Percentiles rank a stretch among this genome's conserved stretches.
phyloP scores from a whole-genome alignment of 78 protist genomes.

The Chrysochromulina tobinii region DNA sequence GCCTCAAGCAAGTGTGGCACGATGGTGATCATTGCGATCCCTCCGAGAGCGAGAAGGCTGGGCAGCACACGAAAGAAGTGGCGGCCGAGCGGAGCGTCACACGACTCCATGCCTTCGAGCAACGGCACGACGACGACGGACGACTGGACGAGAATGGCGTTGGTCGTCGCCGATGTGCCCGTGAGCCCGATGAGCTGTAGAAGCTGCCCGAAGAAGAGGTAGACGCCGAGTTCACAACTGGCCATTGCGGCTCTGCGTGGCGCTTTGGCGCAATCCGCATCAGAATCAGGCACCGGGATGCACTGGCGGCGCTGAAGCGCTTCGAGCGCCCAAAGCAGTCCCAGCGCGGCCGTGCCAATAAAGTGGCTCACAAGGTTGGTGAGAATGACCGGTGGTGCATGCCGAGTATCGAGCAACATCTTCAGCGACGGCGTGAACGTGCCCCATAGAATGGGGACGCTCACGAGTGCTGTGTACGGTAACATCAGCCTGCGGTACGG shows the following conservation, averaged over 20 bases:
- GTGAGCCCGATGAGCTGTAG: background rate
- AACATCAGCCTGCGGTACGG: too few species aligned
- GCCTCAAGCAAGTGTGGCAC: background rate
- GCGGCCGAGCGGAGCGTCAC: background rate
- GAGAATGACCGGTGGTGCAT: background rate
- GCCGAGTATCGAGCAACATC: background rate
- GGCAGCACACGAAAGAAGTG: background rate
- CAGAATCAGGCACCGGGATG: background rate
- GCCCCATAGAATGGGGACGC: background rate
- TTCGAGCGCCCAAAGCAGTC: background rate
- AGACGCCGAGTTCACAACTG: background rate
- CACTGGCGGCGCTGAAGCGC: background rate
- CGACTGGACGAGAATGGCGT: background rate
- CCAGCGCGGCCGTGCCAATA: background rate
- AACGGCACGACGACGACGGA: background rate
- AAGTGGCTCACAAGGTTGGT: background rate
- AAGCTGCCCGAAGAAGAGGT: conserved; percentile 1
- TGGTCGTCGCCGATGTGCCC: background rate
- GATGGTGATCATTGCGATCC: background rate
- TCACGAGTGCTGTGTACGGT: background rate
- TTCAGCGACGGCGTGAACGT: background rate
- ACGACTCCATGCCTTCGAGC: background rate
- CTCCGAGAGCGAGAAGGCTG: background rate
- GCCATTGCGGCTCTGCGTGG: background rate
- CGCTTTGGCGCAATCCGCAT: background rate